Base-by-base conservation (phyloP, 192 early-diverging fungal species). In the Coemansia sp. region DNA sequence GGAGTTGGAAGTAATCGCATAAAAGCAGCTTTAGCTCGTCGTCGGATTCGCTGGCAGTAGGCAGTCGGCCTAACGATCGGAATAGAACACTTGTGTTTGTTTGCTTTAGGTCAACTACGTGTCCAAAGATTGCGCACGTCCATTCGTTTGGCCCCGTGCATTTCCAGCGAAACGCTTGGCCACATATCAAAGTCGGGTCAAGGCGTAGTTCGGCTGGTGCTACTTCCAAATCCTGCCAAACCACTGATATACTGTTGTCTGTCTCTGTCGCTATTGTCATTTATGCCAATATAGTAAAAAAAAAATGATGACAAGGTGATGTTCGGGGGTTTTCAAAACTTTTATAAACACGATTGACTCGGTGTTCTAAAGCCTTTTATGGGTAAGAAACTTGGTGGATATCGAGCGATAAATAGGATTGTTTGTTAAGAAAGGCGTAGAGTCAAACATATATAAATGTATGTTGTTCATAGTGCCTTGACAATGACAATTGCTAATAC, bases 131-230 rank as follows among this genome's bases (percentile, higher is more conserved):
- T 33, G 85, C 68, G 65, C 79, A 76, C 49, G 80, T 82, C 91
- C 92, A 93, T 66, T 93, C 81, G 58, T 76, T 43, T 29, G 77
- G 64, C 34, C 88, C 87, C 0, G 90, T 89, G 31, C 79, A n/a
- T 49, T 87, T 83, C 97, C 97, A 99, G 1, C 93, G 88, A 76
- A 99, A 99, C 24, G 91, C 85, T 74, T 99, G 97, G 2, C 95
- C 97, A 79, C 92, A 94, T 31, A 87, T 86, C 36, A 99, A 86
- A 3, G 95, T 95, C 3, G 88, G 90, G 13, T 92, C 84, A 6
- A 97, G 85, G 18, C 90, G 87, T 11, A 98, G 83, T 64, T 95
- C 93, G 36, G 70, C 72, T 8, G 90, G 89, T 0, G 77, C 52
- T 2, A 90, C 70, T 7, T 70, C 18, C 3, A 91, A 73, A 71